Base-by-base conservation (phyloP, 2,329 filamentous ascomycete species). In the Immersiporthe knoxdaviesiana region DNA sequence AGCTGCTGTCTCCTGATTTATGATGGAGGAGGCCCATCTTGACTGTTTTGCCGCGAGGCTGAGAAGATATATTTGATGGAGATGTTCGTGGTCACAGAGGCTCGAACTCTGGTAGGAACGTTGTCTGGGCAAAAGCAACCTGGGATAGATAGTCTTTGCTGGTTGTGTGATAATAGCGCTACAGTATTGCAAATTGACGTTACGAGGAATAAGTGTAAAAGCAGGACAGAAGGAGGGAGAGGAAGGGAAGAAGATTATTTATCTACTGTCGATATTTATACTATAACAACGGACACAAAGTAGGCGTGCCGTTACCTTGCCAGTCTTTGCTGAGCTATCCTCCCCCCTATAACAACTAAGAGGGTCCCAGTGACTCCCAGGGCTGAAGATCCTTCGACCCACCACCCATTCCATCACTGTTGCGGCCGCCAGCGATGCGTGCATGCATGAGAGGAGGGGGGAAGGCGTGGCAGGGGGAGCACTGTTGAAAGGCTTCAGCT, bases 321-420 rank as follows among this genome's bases (percentile, higher is more conserved):
- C 35, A 35, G 35, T 8, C 8, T 35, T 35, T 21, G 18, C 41
- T 47, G 41, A 21, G 24, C 24, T 16, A 12, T 54, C 11, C n/a
- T 30, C 16, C 16, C 4, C 50, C n/a, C n/a, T n/a, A n/a, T n/a
- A n/a, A 54, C 50, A 54, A 3, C 12, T 54, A 5, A 30, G 50
- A 54, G n/a, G 50, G 24, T 35, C 35, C 1, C 24, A 47, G 44
- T 47, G 50, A 27, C 3, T 12, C 27, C 24, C 16, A 56, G 18
- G 52, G 58, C 58, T 37, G 30, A 32, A n/a, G 12, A 60, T 60
- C 58, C 58, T 60, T 60, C 32, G 58, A 60, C 58, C 58, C 58
- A 60, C 58, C 58, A 32, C 58, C 14, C 30, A 16, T 60, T 32
- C 52, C 52, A 56, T 18, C 52, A 12, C 8, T 2, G 52, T 56